phyloP scores from a whole-genome alignment of 306 rosid species.

The Echinosophora koreensis region DNA sequence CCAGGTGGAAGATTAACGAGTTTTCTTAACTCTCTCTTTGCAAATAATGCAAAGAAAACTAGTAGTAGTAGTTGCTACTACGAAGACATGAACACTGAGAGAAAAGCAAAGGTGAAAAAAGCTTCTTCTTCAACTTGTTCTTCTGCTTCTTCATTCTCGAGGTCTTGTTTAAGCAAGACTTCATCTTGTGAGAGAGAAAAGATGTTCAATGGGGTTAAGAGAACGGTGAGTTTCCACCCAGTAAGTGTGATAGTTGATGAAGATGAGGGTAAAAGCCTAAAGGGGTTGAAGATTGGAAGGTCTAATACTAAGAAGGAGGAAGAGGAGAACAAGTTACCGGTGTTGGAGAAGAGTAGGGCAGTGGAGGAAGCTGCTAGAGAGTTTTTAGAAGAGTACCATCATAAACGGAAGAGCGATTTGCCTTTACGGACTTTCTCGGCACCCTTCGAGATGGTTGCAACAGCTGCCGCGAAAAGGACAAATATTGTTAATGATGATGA shows the following conservation, averaged over 20 bases:
- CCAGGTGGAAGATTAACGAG: conserved; percentile 80
- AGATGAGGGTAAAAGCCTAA: conserved; percentile 60
- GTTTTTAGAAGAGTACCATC: conserved; percentile 58
- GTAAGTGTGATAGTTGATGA: conserved; percentile 71
- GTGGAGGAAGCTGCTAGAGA: conserved; percentile 62
- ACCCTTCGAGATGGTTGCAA: too few relatives aligned
- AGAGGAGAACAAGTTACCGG: conserved; percentile 40
- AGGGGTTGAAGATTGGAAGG: conserved; percentile 62
- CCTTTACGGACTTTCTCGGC: not conserved
- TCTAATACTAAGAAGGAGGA: conserved; percentile 45
- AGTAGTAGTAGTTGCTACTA: conserved; percentile 19
- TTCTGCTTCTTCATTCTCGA: conserved; percentile 73
- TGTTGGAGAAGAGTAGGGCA: not conserved
- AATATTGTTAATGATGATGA: not conserved
- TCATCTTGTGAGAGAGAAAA: conserved; percentile 59
- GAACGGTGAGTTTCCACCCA: conserved; percentile 78
- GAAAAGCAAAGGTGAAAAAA: conserved; percentile 44
- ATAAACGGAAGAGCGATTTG: conserved; percentile 53
- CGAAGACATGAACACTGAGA: conserved; percentile 32
- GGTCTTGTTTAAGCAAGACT: conserved; percentile 82
- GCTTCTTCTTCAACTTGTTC: conserved; percentile 59
- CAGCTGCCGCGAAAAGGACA: too few relatives aligned
- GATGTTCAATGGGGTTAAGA: conserved; percentile 53
- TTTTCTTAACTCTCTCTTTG: conserved; percentile 78
- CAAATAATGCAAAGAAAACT: conserved; percentile 50